phyloP scores from a whole-genome alignment of 805 yeast genomes.

The Tetrapisispora iriomotensis region DNA sequence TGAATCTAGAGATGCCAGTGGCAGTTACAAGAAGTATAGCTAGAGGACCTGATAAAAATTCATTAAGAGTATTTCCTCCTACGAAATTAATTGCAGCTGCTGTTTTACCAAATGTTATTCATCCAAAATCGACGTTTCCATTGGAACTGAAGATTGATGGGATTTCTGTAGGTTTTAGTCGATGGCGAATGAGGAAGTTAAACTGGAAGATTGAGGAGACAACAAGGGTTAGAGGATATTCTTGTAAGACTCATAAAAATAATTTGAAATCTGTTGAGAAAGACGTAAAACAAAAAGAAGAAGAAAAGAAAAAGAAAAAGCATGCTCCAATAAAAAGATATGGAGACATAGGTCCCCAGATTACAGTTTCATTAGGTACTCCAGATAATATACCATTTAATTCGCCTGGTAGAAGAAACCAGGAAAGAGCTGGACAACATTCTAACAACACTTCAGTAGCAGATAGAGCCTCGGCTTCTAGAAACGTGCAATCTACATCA shows the following conservation, averaged over 20 bases:
- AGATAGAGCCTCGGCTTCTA: too few relatives aligned
- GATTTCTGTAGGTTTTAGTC: constrained; percentile 41
- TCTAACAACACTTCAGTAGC: too few relatives aligned
- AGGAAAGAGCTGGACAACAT: neutral
- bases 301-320: constrained; percentile 31
- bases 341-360: constrained; percentile 32
- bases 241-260: constrained; percentile 48
- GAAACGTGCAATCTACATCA: constrained; percentile 3
- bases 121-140: constrained; percentile 80
- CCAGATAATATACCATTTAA: constrained; percentile 21
- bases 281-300: constrained; percentile 24
- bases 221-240: constrained; percentile 47
- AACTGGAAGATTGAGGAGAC: constrained; percentile 85
- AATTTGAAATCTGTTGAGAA: constrained; percentile 34
- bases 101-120: constrained; percentile 76
- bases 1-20: constrained; percentile 49
- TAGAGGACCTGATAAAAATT: constrained; percentile 75
- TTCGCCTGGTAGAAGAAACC: neutral
- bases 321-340: constrained; percentile 28
- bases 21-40: constrained; percentile 67
- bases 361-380: constrained; percentile 28
- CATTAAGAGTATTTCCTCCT: constrained; percentile 90
- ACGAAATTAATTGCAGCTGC: constrained; percentile 84
- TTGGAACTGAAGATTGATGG: constrained; percentile 77
- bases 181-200: constrained; percentile 91